These are phyloP conservation scores for Cyclotella baltica DNA, from an alignment of 108 stramenopile species.

Conservation along the genomic window DNA sequence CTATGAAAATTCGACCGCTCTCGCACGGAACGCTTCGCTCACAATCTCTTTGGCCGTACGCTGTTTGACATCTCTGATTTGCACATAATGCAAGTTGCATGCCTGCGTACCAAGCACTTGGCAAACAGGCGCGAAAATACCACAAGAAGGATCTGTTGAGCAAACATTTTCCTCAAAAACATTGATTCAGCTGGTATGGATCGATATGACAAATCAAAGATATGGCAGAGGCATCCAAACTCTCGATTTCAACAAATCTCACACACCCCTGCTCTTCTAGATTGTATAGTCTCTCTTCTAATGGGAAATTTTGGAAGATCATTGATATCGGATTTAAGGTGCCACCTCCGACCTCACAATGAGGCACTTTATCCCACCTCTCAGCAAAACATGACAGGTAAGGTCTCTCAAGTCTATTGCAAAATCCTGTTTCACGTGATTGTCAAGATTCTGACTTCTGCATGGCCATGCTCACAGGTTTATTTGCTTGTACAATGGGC, in stretches of 20 bases:
- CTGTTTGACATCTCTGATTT: conserved; percentile 70
- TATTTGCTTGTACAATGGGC: conserved; percentile 62
- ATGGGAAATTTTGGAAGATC: conserved; percentile 74
- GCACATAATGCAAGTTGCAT: no score
- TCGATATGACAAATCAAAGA: conserved; percentile 52
- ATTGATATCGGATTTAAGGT: conserved; percentile 79
- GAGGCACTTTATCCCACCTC: conserved; percentile 72
- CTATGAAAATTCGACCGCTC: no score
- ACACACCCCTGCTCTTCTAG: conserved; percentile 81
- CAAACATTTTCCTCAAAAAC: no score
- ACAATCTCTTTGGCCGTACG: conserved; percentile 84
- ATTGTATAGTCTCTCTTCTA: conserved; percentile 82
- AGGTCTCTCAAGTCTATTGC: conserved; percentile 72
- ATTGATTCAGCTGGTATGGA: no score
- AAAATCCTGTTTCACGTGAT: conserved; percentile 70
- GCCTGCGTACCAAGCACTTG: no score
- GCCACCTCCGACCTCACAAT: conserved; percentile 79
- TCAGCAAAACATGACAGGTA: conserved; percentile 82
- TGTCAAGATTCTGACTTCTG: conserved; percentile 62
- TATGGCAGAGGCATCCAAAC: conserved; percentile 70
- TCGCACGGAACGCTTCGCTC: no score
- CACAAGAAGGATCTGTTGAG: no score
- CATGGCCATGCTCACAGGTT: conserved; percentile 17
- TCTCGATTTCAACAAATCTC: conserved; percentile 81
- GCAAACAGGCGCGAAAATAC: no score